Conservation (phyloP, 495 filamentous ascomycete species). For the Choiromyces venosus region DNA sequence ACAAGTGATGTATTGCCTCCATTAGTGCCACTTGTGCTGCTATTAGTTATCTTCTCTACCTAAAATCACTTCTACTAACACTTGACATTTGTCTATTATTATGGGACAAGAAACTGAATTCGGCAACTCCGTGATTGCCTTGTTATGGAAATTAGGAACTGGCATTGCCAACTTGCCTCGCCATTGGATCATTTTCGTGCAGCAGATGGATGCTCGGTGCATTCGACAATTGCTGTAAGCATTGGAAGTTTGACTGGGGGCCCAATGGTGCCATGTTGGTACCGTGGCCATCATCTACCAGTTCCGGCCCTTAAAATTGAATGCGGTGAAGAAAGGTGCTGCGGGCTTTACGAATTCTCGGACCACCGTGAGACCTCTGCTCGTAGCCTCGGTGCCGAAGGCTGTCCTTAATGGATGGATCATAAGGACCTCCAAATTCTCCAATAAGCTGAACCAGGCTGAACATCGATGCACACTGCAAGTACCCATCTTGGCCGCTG, state of each 20-base stretch:
- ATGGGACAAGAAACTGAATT: background rate
- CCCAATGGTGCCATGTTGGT: background rate
- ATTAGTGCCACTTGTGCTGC: background rate
- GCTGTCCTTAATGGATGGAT: background rate
- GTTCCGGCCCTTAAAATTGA: background rate
- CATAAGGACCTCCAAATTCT: constrained; percentile 16
- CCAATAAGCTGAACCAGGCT: constrained; percentile 17
- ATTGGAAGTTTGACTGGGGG: background rate
- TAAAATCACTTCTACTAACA: background rate
- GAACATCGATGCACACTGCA: constrained; percentile 18
- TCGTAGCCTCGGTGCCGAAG: background rate
- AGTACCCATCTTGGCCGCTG: background rate
- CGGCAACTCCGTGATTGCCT: background rate
- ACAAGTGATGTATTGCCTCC: background rate
- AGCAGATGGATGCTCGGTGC: background rate
- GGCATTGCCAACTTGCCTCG: background rate
- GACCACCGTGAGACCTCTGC: background rate
- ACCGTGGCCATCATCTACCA: background rate
- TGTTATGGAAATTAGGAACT: background rate
- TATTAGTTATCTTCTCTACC: background rate
- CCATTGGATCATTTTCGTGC: background rate
- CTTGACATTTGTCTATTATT: background rate
- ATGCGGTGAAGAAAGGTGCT: background rate
- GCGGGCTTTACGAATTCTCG: background rate
- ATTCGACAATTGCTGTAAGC: background rate